Conservation (phyloP, 2,329 filamentous ascomycete genomes). For the Berkeleyomyces basicola region DNA sequence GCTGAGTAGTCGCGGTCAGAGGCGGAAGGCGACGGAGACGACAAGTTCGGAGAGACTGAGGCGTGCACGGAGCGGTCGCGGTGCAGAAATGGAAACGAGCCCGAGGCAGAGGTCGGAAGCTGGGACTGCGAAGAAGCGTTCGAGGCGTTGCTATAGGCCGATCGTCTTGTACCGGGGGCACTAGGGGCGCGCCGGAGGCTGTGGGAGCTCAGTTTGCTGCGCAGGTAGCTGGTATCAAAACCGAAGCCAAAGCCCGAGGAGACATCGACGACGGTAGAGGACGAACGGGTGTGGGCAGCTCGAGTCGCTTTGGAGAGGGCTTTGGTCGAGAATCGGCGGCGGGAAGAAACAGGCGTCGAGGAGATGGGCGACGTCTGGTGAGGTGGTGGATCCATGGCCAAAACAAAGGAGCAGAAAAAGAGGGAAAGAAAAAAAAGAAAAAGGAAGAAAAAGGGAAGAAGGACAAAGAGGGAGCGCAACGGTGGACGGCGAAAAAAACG, state of each 20-base stretch:
- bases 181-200: conserved; percentile 45
- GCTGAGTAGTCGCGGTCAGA: conserved; percentile 13
- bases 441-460: conserved; percentile 1
- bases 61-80: conserved; percentile 9
- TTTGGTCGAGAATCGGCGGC: conserved; percentile 46
- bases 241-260: conserved; percentile 32
- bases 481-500: background rate
- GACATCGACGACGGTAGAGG: conserved; percentile 21
- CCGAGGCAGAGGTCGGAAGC: conserved; percentile 17
- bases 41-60: conserved; percentile 1
- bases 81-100: conserved; percentile 14
- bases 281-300: conserved; percentile 12
- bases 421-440: background rate
- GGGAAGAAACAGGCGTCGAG: conserved; percentile 32
- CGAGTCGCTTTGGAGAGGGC: conserved; percentile 19
- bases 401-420: background rate
- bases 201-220: conserved; percentile 47
- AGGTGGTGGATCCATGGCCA: conserved; percentile 11
- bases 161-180: conserved; percentile 26
- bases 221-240: conserved; percentile 39
- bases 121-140: conserved; percentile 18
- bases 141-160: conserved; percentile 22
- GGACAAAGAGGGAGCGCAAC: conserved; percentile 1
- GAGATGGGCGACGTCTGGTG: conserved; percentile 19
- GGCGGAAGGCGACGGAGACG: conserved; percentile 8